Conservation (phyloP, 371 early-diverging fungal genomes). For the Parasitella parasitica region DNA sequence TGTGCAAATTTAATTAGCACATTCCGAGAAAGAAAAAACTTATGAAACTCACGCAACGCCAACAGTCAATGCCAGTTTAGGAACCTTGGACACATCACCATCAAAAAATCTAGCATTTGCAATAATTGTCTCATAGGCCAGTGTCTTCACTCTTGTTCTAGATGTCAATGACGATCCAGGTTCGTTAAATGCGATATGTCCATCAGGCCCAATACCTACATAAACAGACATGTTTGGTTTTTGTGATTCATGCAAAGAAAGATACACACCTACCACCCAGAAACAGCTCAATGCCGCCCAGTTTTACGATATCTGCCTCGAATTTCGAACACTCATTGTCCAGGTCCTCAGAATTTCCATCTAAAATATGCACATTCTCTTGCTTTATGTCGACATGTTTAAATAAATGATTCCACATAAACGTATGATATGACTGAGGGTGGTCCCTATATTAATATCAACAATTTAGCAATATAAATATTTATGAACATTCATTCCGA, state of each 20-base stretch:
- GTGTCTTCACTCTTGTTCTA: slow-evolving; percentile 84
- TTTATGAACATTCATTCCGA: not conserved
- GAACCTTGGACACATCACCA: slow-evolving; percentile 84
- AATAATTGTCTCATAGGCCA: slow-evolving; percentile 89
- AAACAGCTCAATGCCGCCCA: slow-evolving; percentile 65
- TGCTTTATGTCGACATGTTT: slow-evolving; percentile 61
- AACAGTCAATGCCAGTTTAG: slow-evolving; percentile 88
- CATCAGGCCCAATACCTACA: slow-evolving; percentile 50
- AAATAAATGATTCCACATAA: slow-evolving; percentile 68
- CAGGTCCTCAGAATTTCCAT: slow-evolving; percentile 65
- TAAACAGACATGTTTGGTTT: not conserved
- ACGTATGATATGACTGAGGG: slow-evolving; percentile 63
- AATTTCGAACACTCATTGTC: slow-evolving; percentile 62
- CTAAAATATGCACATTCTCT: slow-evolving; percentile 61
- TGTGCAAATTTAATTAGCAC: not conserved
- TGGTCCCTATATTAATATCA: slow-evolving; percentile 39
- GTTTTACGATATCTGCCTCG: slow-evolving; percentile 57
- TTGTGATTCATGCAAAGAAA: slow-evolving; percentile 39
- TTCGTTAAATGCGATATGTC: slow-evolving; percentile 92
- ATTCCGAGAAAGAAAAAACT: not conserved
- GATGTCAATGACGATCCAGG: slow-evolving; percentile 90
- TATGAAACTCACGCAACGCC: slow-evolving; percentile 71
- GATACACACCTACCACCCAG: slow-evolving; percentile 43
- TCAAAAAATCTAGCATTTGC: slow-evolving; percentile 90
- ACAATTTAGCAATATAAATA: not conserved